phyloP scores from a whole-genome alignment of 495 filamentous ascomycete species.

The Aspergillus panamensis region DNA sequence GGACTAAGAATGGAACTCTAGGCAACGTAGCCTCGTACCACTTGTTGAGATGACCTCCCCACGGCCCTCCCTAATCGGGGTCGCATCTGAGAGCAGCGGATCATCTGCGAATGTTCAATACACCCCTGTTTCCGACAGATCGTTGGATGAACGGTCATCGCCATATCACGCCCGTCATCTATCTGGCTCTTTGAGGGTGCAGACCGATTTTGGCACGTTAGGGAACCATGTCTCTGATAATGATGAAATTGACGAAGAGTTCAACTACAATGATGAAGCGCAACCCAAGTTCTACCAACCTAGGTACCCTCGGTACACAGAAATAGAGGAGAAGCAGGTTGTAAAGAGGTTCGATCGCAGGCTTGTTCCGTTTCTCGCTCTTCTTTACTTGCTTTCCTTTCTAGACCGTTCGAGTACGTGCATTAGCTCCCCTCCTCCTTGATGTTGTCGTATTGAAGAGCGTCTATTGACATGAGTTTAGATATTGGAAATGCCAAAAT shows the following conservation, averaged over 20 bases:
- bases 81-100: conserved; percentile 25
- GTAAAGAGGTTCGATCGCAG: conserved; percentile 69
- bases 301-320: conserved; percentile 52
- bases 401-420: conserved; percentile 69
- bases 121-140: conserved; percentile 37
- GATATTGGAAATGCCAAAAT: conserved; percentile 80
- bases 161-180: conserved; percentile 17
- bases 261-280: conserved; percentile 33
- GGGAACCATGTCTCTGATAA: conserved; percentile 12
- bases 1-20: conserved; percentile 7
- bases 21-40: background rate
- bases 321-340: conserved; percentile 69
- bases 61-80: conserved; percentile 26
- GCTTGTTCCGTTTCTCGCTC: conserved; percentile 74
- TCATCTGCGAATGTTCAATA: conserved; percentile 32
- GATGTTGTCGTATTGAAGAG: background rate
- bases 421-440: background rate
- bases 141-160: conserved; percentile 30
- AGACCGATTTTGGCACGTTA: conserved; percentile 35
- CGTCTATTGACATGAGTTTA: conserved; percentile 25
- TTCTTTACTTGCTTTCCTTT: conserved; percentile 80
- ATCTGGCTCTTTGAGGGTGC: conserved; percentile 27
- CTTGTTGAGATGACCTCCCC: conserved; percentile 25
- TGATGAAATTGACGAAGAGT: conserved; percentile 25
- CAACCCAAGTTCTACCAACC: conserved; percentile 21